phyloP scores from a whole-genome alignment of 495 filamentous ascomycete species.

The Daldinia grandis region DNA sequence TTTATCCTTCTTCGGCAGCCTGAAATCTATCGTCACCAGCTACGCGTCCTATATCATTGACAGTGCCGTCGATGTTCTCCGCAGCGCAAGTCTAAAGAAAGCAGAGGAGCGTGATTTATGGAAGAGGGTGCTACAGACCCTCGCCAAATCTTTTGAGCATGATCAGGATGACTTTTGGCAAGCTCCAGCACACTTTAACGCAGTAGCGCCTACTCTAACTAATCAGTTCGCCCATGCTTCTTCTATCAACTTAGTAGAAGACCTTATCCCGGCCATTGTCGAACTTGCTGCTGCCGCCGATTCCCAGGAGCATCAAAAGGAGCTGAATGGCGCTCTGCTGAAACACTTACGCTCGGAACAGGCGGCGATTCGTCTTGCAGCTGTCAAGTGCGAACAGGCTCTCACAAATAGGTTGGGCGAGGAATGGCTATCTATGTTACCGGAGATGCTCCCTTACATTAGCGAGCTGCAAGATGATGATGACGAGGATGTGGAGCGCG shows the following conservation, averaged over 20 bases:
- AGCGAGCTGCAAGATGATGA: conserved; percentile 96
- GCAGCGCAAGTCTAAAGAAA: conserved; percentile 56
- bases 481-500: conserved; percentile 87
- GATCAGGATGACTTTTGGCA: conserved; percentile 89
- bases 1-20: conserved; percentile 75
- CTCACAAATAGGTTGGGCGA: conserved; percentile 83
- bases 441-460: conserved; percentile 94
- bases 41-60: conserved; percentile 89
- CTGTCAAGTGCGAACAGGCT: conserved; percentile 77
- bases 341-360: conserved; percentile 76
- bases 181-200: conserved; percentile 81
- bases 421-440: conserved; percentile 88
- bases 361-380: conserved; percentile 73
- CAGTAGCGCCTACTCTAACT: conserved; percentile 72
- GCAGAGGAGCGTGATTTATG: conserved; percentile 65
- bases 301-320: conserved; percentile 87
- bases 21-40: conserved; percentile 93
- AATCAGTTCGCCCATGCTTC: conserved; percentile 70
- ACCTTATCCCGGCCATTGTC: conserved; percentile 66
- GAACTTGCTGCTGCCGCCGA: conserved; percentile 81
- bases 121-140: conserved; percentile 69
- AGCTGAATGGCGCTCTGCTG: conserved; percentile 78
- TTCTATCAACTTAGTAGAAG: conserved; percentile 47
- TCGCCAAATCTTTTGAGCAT: conserved; percentile 78
- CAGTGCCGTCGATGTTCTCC: conserved; percentile 70